Percentiles rank a stretch among this genome's conserved stretches.
Evolutionary conservation across 2,329 filamentous ascomycete genomes (phyloP).

Genomic region (Cyanodermella asteris): DNA sequence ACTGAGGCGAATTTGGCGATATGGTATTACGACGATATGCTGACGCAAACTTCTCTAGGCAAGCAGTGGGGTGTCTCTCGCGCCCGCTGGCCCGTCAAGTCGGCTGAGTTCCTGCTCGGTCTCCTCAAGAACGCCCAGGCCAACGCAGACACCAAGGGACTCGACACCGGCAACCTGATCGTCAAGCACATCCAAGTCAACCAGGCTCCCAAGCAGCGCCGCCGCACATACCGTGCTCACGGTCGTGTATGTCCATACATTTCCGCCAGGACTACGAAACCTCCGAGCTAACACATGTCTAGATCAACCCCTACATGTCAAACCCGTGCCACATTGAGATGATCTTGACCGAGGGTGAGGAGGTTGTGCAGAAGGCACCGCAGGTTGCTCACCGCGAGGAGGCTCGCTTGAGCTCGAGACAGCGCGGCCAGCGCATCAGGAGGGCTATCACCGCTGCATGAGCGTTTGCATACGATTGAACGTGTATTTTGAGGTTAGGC

Average conservation of each 20-base stretch:
- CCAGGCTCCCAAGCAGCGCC: conserved; percentile 98
- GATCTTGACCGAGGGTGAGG: conserved; percentile 94
- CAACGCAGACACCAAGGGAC: conserved; percentile 91
- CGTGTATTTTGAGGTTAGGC: neutral
- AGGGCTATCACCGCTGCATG: conserved; percentile 38
- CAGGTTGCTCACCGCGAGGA: conserved; percentile 41
- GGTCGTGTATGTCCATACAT: conserved; percentile 62
- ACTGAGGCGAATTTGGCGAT: too few relatives aligned
- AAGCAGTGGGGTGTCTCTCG: conserved; percentile 97
- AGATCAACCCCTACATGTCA: conserved; percentile 99
- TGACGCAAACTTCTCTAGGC: conserved; percentile 32
- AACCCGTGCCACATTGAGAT: conserved; percentile 99
- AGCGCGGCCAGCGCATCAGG: conserved; percentile 53
- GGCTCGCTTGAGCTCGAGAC: conserved; percentile 63
- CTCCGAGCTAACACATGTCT: conserved; percentile 12
- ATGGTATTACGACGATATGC: conserved; percentile 4
- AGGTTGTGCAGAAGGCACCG: conserved; percentile 81
- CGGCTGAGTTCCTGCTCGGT: conserved; percentile 88
- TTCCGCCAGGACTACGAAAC: neutral
- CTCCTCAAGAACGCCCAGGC: conserved; percentile 95
- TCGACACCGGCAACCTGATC: conserved; percentile 90
- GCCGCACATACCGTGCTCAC: conserved; percentile 98
- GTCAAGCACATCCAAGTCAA: conserved; percentile 99
- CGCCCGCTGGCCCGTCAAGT: conserved; percentile 98
- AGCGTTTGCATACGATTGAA: conserved; percentile 1